Evolutionary conservation across 192 early-diverging fungal genomes (phyloP).

Genomic region (Coemansia sp.): DNA sequence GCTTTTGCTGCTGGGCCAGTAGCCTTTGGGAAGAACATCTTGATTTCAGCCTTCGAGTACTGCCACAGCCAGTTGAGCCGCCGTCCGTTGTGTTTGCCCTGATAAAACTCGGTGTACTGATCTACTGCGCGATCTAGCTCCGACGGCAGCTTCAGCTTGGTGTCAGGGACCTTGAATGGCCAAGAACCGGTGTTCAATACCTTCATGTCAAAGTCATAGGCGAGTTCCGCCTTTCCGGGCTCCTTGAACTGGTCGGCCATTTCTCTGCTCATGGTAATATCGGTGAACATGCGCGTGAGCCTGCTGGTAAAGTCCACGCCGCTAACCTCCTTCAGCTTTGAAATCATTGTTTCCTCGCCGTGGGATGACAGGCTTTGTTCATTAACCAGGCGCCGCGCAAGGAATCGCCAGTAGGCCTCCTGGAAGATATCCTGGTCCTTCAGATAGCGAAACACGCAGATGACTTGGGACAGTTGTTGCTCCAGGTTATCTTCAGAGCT

Average conservation of each 20-base stretch:
- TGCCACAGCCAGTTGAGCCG: constrained; percentile 96
- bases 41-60: constrained; percentile 86
- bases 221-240: constrained; percentile 39
- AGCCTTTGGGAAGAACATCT: constrained; percentile 80
- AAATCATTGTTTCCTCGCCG: constrained; percentile 92
- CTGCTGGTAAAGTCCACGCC: constrained; percentile 95
- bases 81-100: constrained; percentile 82
- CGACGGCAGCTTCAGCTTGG: constrained; percentile 82
- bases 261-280: constrained; percentile 89
- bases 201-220: constrained; percentile 79
- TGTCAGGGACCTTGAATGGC: constrained; percentile 80
- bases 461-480: constrained; percentile 54
- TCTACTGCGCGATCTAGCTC: constrained; percentile 85
- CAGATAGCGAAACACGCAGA: constrained; percentile 95
- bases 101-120: constrained; percentile 83
- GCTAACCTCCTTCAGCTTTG: constrained; percentile 85
- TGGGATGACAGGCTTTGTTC: constrained; percentile 86
- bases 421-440: constrained; percentile 99
- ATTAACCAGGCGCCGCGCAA: constrained; percentile 92
- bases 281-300: constrained; percentile 94
- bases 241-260: constrained; percentile 84
- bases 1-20: constrained; percentile 73
- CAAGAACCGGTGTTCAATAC: constrained; percentile 86
- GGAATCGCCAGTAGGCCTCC: constrained; percentile 91
- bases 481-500: constrained; percentile 53